Conservation (phyloP, 1,139 yeast species). For the Hansenula lynferdii region DNA sequence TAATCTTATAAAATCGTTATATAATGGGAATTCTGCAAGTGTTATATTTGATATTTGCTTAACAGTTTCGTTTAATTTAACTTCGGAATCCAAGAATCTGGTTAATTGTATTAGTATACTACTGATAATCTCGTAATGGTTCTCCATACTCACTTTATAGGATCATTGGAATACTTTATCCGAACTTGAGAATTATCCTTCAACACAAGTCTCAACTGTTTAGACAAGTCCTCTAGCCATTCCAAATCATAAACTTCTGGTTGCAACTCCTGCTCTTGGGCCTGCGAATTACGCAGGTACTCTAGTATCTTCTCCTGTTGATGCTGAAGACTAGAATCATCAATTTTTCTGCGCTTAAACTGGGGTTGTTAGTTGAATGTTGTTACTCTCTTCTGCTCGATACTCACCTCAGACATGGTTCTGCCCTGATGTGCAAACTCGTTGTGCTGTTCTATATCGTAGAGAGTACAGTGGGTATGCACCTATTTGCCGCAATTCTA, state of each 20-base stretch:
- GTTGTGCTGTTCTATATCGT: too few species aligned
- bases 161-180: constrained; percentile 26
- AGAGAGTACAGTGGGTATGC: too few species aligned
- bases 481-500: too few species aligned
- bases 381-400: background rate
- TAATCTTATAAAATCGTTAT: constrained; percentile 18
- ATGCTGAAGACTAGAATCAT: background rate
- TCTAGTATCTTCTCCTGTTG: constrained; percentile 2
- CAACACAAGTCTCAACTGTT: constrained; percentile 23
- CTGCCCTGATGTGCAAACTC: background rate
- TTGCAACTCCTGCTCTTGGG: constrained; percentile 4
- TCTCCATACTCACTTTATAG: constrained; percentile 21
- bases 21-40: constrained; percentile 22
- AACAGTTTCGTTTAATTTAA: constrained; percentile 24
- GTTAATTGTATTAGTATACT: background rate
- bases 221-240: constrained; percentile 21
- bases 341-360: constrained; percentile 1
- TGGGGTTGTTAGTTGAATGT: background rate
- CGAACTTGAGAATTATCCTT: constrained; percentile 26
- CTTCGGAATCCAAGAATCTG: constrained; percentile 24
- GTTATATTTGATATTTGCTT: constrained; percentile 24
- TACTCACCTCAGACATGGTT: constrained; percentile 3
- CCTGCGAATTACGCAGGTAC: constrained; percentile 2
- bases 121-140: background rate
- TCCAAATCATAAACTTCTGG: constrained; percentile 1